Base-by-base conservation (phyloP, 768 basidiomycete genomes). In the Boletus tomentosulus region DNA sequence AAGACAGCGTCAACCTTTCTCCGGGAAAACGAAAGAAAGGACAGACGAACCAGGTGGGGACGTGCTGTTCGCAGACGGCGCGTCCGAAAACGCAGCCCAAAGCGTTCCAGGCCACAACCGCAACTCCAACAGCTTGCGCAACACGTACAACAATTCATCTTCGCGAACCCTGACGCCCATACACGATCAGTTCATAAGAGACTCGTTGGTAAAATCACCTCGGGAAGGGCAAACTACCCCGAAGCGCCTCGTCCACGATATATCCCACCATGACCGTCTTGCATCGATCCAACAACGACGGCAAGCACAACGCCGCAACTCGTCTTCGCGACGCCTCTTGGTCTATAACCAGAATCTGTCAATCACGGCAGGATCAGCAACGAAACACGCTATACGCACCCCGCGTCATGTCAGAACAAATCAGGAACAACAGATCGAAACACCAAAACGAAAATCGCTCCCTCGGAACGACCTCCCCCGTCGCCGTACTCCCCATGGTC, bases 381-480 rank as follows among this genome's bases (percentile, higher is more conserved):
- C 30, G 1, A 16, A 6, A 8, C 41, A 42, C 12, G 24, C 13
- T 27, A 19, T 6, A 54, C 73, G 28, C 54, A 86, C 89, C 87
- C 70, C 75, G 77, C 1, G 80, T 82, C 1, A 75, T 73, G 60
- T 84, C 73, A 0, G 89, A 87, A 61, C 89, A 94, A 30, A 94
- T 76, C 58, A 88, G 65, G 68, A 95, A 94, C 33, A 96, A 66
- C 11, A 94, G 72, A 62, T 96, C 92, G 52, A 95, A 86, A 64
- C 89, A 93, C 92, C 92, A 95, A 72, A 91, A 94, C 7, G 89
- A 86, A 66, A 95, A 95, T 8, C 91, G 78, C 66, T 95, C 93
- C 37, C 92, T 74, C 1, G 87, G 86, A 28, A 87, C 72, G 24
- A 82, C 66, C 13, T 71, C 64, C 0, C 81, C 81, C 10, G 72